Evolutionary conservation across 139 green algal genomes (phyloP).

Genomic region (Picochlorum sp.): DNA sequence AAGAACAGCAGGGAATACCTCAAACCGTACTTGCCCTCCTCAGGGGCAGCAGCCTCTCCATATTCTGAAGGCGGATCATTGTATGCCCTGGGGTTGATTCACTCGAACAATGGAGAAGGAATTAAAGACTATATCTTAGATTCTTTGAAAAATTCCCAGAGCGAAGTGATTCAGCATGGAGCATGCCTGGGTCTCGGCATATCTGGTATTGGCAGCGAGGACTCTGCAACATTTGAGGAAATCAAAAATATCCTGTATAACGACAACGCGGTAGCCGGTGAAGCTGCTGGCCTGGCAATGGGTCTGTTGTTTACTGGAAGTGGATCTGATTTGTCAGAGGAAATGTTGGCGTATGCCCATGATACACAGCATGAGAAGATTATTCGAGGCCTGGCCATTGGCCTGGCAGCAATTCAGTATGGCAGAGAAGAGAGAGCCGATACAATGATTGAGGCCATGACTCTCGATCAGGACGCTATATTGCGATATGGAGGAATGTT

Average conservation of each 20-base stretch:
- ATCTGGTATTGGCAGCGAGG: slow-evolving; percentile 71
- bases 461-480: slow-evolving; percentile 35
- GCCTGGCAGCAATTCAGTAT: slow-evolving; percentile 84
- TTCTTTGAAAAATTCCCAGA: slow-evolving; percentile 60
- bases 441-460: slow-evolving; percentile 79
- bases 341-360: slow-evolving; percentile 94
- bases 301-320: slow-evolving; percentile 82
- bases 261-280: slow-evolving; percentile 60
- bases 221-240: slow-evolving; percentile 88
- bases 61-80: slow-evolving; percentile 86
- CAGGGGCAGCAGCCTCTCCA: slow-evolving; percentile 42
- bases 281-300: slow-evolving; percentile 81
- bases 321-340: slow-evolving; percentile 55
- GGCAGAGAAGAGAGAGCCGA: slow-evolving; percentile 90
- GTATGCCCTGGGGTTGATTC: slow-evolving; percentile 96
- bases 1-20: slow-evolving; percentile 67
- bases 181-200: slow-evolving; percentile 93
- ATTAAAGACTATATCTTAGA: slow-evolving; percentile 80
- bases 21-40: slow-evolving; percentile 85
- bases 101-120: slow-evolving; percentile 77
- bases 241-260: slow-evolving; percentile 88
- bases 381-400: slow-evolving; percentile 67
- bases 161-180: slow-evolving; percentile 90
- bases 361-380: slow-evolving; percentile 79
- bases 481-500: slow-evolving; percentile 90